A percentile compares a stretch with the other conserved stretches of the same genome.
Conservation (phyloP, 257 asterid genomes). For the Solanum chiquidenum region DNA sequence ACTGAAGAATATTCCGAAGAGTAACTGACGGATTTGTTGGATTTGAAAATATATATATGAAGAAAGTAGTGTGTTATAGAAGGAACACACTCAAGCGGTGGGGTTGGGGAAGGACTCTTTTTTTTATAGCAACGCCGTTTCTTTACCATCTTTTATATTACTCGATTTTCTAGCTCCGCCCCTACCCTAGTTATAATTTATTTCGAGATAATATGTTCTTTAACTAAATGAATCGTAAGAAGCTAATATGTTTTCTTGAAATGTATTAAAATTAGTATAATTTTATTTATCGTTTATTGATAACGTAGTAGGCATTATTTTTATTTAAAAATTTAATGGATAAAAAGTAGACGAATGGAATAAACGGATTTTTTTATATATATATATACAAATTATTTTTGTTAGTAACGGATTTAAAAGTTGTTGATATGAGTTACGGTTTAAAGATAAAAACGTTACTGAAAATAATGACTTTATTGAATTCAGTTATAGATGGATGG, state of each 20-base stretch:
- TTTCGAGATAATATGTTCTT: no score
- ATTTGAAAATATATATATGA: not conserved
- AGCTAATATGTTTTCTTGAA: no score
- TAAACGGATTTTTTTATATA: no score
- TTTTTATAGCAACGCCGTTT: not conserved
- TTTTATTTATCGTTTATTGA: no score
- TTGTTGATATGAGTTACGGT: not conserved
- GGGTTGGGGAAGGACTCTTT: not conserved
- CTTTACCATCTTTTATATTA: not conserved
- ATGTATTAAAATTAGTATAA: no score
- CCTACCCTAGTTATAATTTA: no score
- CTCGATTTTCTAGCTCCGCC: not conserved
- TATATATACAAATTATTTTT: no score
- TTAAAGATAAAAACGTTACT: not conserved
- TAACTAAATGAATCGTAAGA: no score
- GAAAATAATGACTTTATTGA: not conserved
- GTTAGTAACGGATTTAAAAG: not conserved
- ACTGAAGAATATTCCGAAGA: not conserved
- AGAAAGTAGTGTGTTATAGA: not conserved
- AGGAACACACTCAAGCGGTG: not conserved
- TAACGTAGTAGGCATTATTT: no score
- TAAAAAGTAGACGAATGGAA: no score
- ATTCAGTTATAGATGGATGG: not conserved
- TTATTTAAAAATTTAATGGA: no score
- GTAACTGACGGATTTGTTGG: not conserved